Evolutionary conservation across 1,284 basidiomycete species (phyloP), one percentile per base, ranked within the genome.

Genomic region (Phylloboletellus chloephorus): DNA sequence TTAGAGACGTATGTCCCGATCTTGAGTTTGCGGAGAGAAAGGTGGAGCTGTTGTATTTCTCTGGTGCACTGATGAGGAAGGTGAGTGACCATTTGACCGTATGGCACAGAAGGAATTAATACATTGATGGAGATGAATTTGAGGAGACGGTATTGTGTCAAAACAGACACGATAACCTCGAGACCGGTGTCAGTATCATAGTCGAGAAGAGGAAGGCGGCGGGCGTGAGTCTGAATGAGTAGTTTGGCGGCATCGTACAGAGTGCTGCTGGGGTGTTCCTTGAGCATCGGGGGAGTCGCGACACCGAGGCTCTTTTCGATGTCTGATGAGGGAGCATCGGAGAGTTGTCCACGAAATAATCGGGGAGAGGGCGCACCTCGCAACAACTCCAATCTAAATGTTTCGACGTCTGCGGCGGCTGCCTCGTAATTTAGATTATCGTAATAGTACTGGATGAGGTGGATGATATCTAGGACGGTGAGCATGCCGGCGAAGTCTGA

Each of bases 101-200:
- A 25, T 31, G 23, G 41, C 21, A 46, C 32, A 23, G 44, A 41
- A 28, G 26, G 23, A 23, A 41, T n/a, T 69, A 50, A n/a, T 57
- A 95, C 94, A 64, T 99, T 99, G 65, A 96, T 95, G 26, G 96
- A 85, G 48, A 99, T 96, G 60, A 98, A 98, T 65, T 98, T 98
- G 63, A 99, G 81, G 16, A 98, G 83, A 21, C 96, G 81, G 59
- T 99, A 99, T 65, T 98, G 96, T 0, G 96, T 99, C 47, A 99
- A 71, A 2, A 98, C 94, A 23, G 88, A 93, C 32, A 98, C 82
- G 50, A 99, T 93, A 13, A 97, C 84, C 67, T 98, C 94, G 46
- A 94, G 89, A 5, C 88, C 89, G 6, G 95, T 97, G 63, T 94
- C 89, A 4, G 90, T 79, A 60, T 98, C 95, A 47, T 82, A 77